These are phyloP conservation scores for Geotrichum klebahnii DNA, from an alignment of 1,139 yeast genomes.

Conservation along the genomic window DNA sequence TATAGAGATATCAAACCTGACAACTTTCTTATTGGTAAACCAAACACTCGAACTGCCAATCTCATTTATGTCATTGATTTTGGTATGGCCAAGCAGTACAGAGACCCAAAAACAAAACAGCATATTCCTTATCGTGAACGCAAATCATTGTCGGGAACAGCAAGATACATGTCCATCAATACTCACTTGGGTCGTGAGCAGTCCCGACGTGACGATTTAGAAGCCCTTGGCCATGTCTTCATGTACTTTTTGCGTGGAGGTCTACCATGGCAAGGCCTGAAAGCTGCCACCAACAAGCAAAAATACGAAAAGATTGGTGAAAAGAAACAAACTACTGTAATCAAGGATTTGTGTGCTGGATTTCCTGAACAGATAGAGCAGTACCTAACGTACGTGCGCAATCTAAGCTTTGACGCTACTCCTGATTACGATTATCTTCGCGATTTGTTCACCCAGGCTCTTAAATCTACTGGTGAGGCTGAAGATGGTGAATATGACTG, in stretches of 20 bases:
- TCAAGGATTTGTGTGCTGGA: conserved; percentile 71
- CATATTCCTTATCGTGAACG: conserved; percentile 96
- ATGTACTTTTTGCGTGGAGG: conserved; percentile 90
- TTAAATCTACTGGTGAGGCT: conserved; percentile 63
- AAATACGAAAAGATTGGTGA: conserved; percentile 96
- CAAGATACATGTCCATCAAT: conserved; percentile 95
- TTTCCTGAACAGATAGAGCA: conserved; percentile 85
- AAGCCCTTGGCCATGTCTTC: conserved; percentile 91
- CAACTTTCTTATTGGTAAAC: conserved; percentile 78
- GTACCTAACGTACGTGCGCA: conserved; percentile 77
- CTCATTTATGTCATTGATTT: conserved; percentile 59
- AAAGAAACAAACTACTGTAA: conserved; percentile 81
- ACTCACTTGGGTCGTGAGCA: conserved; percentile 97
- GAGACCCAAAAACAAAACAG: conserved; percentile 90
- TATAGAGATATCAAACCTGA: conserved; percentile 96
- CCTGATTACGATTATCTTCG: conserved; percentile 90
- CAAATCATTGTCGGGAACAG: conserved; percentile 91
- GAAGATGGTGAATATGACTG: conserved; percentile 92
- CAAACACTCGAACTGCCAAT: conserved; percentile 49
- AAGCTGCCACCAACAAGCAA: conserved; percentile 95
- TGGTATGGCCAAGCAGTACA: conserved; percentile 97
- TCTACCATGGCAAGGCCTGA: conserved; percentile 97
- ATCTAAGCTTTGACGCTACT: conserved; percentile 82
- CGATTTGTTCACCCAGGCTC: conserved; percentile 66
- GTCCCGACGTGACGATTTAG: conserved; percentile 91